Percentiles rank a stretch among this genome's conserved stretches.
Evolutionary conservation across 495 filamentous ascomycete genomes (phyloP).

Genomic region (Talaromyces proteolyticus): DNA sequence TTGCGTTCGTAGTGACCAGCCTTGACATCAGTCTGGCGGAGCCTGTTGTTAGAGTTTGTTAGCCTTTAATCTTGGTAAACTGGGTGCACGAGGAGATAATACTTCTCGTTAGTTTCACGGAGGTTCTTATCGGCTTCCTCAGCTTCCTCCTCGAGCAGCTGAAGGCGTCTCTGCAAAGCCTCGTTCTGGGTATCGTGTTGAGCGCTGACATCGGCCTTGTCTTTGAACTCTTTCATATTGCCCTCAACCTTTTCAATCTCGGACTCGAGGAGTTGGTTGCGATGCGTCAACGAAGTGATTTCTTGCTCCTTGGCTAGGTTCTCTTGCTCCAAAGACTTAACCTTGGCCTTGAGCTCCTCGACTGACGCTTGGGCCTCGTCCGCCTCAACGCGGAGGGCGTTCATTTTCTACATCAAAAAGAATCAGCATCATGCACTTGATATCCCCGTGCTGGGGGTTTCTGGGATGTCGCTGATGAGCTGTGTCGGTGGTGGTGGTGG

Average conservation of each 20-base stretch:
- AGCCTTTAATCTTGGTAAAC: background rate
- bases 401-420: conserved; percentile 68
- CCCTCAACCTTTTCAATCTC: conserved; percentile 88
- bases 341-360: conserved; percentile 78
- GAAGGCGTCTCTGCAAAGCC: conserved; percentile 80
- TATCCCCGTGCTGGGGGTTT: background rate
- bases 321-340: conserved; percentile 91
- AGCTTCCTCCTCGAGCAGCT: conserved; percentile 95
- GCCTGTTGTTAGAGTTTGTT: conserved; percentile 46
- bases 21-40: conserved; percentile 98
- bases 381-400: conserved; percentile 83
- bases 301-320: conserved; percentile 96
- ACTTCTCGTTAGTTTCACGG: conserved; percentile 98
- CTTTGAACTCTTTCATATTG: conserved; percentile 72
- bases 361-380: conserved; percentile 72
- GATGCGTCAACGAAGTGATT: conserved; percentile 90
- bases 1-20: conserved; percentile 99
- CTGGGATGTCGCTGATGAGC: too few species aligned
- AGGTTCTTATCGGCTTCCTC: conserved; percentile 92
- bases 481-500: background rate
- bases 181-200: conserved; percentile 81
- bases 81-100: conserved; percentile 25
- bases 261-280: conserved; percentile 77
- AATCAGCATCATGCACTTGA: background rate
- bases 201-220: conserved; percentile 63